These are phyloP conservation scores for Ophiostoma novo-ulmi DNA, from an alignment of 2,329 filamentous ascomycete species.

Conservation along the genomic window DNA sequence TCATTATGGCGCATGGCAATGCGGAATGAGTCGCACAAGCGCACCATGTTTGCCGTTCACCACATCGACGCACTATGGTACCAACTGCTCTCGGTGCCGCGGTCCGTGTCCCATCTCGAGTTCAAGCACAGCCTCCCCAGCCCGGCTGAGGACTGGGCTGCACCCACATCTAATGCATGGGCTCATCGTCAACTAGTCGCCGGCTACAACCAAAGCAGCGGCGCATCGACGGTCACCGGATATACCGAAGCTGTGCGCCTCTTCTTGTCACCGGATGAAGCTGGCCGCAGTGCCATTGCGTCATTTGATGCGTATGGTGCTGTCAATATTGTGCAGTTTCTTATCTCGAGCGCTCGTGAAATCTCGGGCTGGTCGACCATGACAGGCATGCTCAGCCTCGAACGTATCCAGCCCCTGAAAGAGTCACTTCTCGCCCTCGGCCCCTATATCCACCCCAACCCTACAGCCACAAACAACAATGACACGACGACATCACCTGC, in stretches of 20 bases:
- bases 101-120: conserved; percentile 39
- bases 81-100: conserved; percentile 38
- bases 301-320: conserved; percentile 40
- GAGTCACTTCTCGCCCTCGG: conserved; percentile 36
- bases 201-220: conserved; percentile 20
- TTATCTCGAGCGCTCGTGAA: conserved; percentile 40
- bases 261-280: conserved; percentile 35
- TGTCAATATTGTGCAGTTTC: conserved; percentile 40
- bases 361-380: conserved; percentile 42
- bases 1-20: conserved; percentile 39
- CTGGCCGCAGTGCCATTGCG: conserved; percentile 30
- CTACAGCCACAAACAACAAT: conserved; percentile 15
- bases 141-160: conserved; percentile 37
- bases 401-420: conserved; percentile 36
- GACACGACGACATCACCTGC: conserved; percentile 7
- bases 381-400: conserved; percentile 39
- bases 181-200: conserved; percentile 34
- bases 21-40: conserved; percentile 38
- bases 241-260: conserved; percentile 38
- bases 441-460: conserved; percentile 30
- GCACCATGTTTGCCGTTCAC: conserved; percentile 40
- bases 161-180: conserved; percentile 36
- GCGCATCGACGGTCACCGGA: background rate
- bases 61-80: conserved; percentile 43
- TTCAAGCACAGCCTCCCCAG: conserved; percentile 43